Evolutionary conservation across 495 filamentous ascomycete species (phyloP).

Genomic region (Lepraria neglecta): DNA sequence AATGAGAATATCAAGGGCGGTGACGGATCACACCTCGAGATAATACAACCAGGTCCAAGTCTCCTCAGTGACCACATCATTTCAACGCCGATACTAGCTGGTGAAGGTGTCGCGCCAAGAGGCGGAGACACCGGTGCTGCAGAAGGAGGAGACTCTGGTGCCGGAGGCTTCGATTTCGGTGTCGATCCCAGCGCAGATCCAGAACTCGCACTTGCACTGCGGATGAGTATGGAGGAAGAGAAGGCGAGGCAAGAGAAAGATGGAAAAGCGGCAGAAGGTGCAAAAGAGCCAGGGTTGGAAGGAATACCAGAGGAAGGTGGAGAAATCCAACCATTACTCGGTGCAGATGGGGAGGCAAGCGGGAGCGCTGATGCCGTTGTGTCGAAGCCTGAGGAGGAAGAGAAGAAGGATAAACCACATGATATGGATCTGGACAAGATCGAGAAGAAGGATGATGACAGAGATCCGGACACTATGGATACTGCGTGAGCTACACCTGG

Average conservation of each 20-base stretch:
- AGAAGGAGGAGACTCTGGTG: conserved; percentile 51
- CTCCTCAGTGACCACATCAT: conserved; percentile 89
- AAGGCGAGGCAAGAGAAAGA: conserved; percentile 84
- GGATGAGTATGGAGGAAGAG: conserved; percentile 98
- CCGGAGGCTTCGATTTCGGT: conserved; percentile 62
- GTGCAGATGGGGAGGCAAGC: conserved; percentile 61
- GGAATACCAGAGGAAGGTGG: conserved; percentile 77
- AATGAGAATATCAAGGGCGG: conserved; percentile 83
- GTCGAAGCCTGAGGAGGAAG: conserved; percentile 33
- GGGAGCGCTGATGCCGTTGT: conserved; percentile 42
- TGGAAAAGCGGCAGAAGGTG: conserved; percentile 63
- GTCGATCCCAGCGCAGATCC: conserved; percentile 80
- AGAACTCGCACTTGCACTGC: conserved; percentile 87
- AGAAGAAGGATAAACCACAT: conserved; percentile 58
- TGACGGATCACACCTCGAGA: conserved; percentile 83
- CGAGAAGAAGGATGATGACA: conserved; percentile 51
- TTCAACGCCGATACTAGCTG: conserved; percentile 80
- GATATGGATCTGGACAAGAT: conserved; percentile 43
- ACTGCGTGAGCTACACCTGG: conserved; percentile 48
- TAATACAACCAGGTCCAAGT: conserved; percentile 85
- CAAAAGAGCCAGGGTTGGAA: conserved; percentile 63
- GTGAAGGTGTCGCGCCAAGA: conserved; percentile 52
- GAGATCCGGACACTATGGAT: conserved; percentile 83
- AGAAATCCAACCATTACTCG: conserved; percentile 55
- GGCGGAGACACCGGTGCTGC: conserved; percentile 41